Evolutionary conservation across 352 stramenopile species (phyloP).

Genomic region (Elongisporangium anandrum): DNA sequence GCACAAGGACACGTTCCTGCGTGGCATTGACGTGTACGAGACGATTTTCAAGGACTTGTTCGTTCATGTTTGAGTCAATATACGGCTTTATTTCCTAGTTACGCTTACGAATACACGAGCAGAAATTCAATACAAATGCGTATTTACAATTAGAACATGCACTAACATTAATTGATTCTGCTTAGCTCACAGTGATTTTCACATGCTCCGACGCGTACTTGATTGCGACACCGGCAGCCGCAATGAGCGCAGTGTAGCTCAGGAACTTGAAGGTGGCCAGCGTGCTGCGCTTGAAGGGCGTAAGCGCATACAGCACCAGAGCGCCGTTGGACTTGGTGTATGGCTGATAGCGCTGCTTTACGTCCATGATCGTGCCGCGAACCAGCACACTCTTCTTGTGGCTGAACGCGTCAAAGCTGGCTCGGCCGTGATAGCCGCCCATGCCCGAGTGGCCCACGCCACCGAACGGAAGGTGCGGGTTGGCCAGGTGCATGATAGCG

Average conservation of each 20-base stretch:
- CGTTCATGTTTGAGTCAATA: conserved; percentile 3
- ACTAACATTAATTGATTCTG: neutral
- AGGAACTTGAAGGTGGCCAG: neutral
- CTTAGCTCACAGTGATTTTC: neutral
- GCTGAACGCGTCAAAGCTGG: conserved; percentile 74
- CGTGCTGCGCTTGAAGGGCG: no score
- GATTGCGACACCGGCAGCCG: neutral
- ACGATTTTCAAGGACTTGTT: conserved; percentile 32
- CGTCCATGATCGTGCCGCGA: conserved; percentile 46
- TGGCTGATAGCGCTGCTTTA: conserved; percentile 57
- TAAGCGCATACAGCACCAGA: neutral
- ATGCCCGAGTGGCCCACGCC: conserved; percentile 76
- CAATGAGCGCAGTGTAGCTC: neutral
- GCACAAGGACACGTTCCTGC: conserved; percentile 83
- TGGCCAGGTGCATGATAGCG: conserved; percentile 68
- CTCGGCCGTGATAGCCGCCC: conserved; percentile 78
- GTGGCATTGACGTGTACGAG: conserved; percentile 83
- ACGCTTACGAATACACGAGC: no score
- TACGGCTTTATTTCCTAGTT: no score
- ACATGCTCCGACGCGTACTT: neutral
- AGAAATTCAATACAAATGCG: neutral
- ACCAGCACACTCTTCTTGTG: conserved; percentile 61
- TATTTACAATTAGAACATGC: neutral
- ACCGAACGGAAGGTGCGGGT: conserved; percentile 71
- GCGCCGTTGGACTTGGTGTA: conserved; percentile 25